phyloP scores from a whole-genome alignment of 2,329 filamentous ascomycete species.

The Alternaria sp. region DNA sequence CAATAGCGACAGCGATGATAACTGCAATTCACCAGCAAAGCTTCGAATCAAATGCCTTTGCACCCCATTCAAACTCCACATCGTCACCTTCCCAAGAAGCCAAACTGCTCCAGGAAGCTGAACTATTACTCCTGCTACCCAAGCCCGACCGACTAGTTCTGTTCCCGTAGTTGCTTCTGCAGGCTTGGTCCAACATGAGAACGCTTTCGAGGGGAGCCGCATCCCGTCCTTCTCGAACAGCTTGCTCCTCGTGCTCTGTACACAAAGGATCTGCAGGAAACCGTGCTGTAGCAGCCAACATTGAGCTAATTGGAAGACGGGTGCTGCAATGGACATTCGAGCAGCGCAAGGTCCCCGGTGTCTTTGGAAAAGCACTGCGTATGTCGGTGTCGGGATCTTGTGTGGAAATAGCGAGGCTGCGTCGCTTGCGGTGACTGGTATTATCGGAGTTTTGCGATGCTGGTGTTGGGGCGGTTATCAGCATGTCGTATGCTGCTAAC shows the following conservation, averaged over 20 bases:
- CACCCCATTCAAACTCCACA: neutral
- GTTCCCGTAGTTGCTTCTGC: neutral
- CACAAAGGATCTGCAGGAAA: neutral
- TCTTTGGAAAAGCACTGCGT: constrained; percentile 4
- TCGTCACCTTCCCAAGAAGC: neutral
- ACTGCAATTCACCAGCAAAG: constrained; percentile 1
- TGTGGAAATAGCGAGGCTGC: neutral
- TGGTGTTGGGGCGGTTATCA: neutral
- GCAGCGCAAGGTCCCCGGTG: constrained; percentile 3
- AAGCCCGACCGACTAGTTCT: neutral
- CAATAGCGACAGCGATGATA: neutral
- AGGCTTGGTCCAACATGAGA: neutral
- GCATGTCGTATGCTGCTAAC: neutral
- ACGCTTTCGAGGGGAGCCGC: neutral
- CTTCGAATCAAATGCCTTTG: constrained; percentile 1
- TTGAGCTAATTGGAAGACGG: neutral
- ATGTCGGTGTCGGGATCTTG: neutral
- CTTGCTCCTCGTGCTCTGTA: neutral
- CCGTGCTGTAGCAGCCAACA: neutral
- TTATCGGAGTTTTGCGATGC: neutral
- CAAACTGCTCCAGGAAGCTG: neutral
- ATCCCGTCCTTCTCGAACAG: neutral
- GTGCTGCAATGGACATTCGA: neutral
- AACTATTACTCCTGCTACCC: neutral
- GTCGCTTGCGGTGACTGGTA: neutral